phyloP scores from a whole-genome alignment of 2,329 filamentous ascomycete genomes.

The Hypoxylon sp. region DNA sequence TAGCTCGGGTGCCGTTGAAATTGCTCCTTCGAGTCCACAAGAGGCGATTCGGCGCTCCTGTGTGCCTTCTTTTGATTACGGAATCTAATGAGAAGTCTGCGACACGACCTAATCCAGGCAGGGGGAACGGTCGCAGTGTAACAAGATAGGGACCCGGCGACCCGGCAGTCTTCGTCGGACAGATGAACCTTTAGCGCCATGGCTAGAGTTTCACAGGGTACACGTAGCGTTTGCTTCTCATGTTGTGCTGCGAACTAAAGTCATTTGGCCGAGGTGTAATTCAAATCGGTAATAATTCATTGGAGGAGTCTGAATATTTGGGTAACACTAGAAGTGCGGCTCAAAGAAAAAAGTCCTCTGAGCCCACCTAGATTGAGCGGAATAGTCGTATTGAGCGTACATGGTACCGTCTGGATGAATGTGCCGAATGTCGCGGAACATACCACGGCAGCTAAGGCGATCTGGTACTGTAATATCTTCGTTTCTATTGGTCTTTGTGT shows the following conservation, averaged over 20 bases:
- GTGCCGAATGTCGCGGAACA: conserved; percentile 27
- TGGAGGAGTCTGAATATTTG: conserved; percentile 10
- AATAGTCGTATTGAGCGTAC: conserved; percentile 18
- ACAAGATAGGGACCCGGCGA: conserved; percentile 1
- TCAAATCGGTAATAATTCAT: conserved; percentile 31
- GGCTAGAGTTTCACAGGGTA: conserved; percentile 18
- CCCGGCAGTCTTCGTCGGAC: conserved; percentile 12
- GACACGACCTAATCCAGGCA: neutral
- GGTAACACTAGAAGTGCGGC: conserved; percentile 32
- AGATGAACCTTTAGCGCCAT: conserved; percentile 6
- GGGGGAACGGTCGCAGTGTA: neutral
- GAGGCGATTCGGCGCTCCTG: neutral
- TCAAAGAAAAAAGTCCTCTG: conserved; percentile 21
- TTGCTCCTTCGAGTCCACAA: neutral
- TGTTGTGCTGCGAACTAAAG: conserved; percentile 5
- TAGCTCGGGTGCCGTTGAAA: neutral
- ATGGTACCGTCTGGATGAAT: conserved; percentile 12
- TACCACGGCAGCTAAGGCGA: conserved; percentile 19
- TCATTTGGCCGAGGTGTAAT: conserved; percentile 17
- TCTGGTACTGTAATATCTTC: conserved; percentile 12
- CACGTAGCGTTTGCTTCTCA: conserved; percentile 20
- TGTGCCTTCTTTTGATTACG: neutral
- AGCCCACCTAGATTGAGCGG: conserved; percentile 11
- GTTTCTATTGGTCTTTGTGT: conserved; percentile 1
- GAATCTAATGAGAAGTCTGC: neutral